Evolutionary conservation across 768 basidiomycete species (phyloP).

Genomic region (Grammothele lineata): DNA sequence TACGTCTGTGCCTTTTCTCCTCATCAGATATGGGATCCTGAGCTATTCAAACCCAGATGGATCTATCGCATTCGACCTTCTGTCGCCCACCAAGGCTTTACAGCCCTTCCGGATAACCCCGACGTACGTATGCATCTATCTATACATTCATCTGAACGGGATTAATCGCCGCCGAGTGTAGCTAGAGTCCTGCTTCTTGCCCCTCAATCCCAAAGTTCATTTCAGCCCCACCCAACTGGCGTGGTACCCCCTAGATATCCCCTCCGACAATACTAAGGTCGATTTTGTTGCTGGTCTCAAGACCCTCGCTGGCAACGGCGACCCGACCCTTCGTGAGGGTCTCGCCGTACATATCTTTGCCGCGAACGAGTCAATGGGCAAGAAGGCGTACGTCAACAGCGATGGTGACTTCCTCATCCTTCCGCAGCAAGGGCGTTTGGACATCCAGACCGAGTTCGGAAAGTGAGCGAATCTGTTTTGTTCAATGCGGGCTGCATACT

Average conservation of each 20-base stretch:
- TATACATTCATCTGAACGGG: no score
- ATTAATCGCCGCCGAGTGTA: slow-evolving; percentile 23
- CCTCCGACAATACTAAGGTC: slow-evolving; percentile 33
- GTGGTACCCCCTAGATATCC: slow-evolving; percentile 60
- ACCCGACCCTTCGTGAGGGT: slow-evolving; percentile 59
- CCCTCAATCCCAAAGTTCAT: slow-evolving; percentile 55
- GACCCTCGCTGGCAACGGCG: slow-evolving; percentile 60
- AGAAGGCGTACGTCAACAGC: slow-evolving; percentile 55
- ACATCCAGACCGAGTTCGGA: slow-evolving; percentile 68
- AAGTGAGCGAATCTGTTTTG: slow-evolving; percentile 42
- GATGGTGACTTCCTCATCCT: slow-evolving; percentile 68
- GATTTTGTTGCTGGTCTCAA: slow-evolving; percentile 60
- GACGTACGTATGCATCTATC: slow-evolving; percentile 45
- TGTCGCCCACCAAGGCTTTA: slow-evolving; percentile 63
- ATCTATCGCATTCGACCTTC: slow-evolving; percentile 66
- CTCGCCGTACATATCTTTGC: slow-evolving; percentile 61
- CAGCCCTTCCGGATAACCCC: slow-evolving; percentile 48
- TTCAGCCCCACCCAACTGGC: slow-evolving; percentile 61
- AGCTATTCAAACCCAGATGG: slow-evolving; percentile 42
- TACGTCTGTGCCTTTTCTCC: slow-evolving; percentile 43
- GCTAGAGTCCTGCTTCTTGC: slow-evolving; percentile 62
- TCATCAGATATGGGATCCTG: no score
- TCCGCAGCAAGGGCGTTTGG: slow-evolving; percentile 59
- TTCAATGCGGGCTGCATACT: no score
- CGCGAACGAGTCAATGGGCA: slow-evolving; percentile 57